phyloP scores from a whole-genome alignment of 2,329 filamentous ascomycete species.

The Trichoderma atroviride region DNA sequence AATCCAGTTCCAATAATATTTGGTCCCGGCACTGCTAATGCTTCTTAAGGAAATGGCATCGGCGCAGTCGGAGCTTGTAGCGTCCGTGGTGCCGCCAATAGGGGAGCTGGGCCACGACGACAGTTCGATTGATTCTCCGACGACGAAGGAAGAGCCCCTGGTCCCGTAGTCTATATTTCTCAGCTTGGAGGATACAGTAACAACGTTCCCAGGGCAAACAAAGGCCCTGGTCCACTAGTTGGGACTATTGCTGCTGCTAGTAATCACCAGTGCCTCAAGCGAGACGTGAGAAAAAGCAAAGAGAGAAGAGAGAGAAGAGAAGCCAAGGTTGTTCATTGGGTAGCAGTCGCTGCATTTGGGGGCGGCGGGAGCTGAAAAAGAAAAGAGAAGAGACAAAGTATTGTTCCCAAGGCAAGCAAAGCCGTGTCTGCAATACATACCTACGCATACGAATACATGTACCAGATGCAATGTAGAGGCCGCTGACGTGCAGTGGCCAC shows the following conservation, averaged over 20 bases:
- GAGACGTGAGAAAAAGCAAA: background rate
- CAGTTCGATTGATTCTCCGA: background rate
- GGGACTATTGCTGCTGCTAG: background rate
- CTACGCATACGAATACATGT: no score
- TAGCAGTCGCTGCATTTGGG: background rate
- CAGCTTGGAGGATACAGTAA: background rate
- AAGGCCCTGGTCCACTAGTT: background rate
- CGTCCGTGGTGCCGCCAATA: slow-evolving; percentile 1
- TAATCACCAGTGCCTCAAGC: background rate
- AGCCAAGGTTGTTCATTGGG: background rate
- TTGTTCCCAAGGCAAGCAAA: no score
- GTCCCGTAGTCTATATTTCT: background rate
- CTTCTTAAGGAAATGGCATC: background rate
- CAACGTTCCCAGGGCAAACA: background rate
- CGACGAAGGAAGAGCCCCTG: background rate
- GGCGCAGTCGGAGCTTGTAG: background rate
- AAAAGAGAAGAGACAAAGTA: background rate
- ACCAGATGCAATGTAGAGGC: background rate
- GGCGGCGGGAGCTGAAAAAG: slow-evolving; percentile 1
- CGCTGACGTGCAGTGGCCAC: slow-evolving; percentile 12
- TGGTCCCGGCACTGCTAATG: background rate
- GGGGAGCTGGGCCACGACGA: slow-evolving; percentile 4
- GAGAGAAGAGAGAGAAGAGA: background rate
- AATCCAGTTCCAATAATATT: background rate
- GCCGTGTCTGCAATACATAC: no score